Percentiles rank a stretch among this genome's conserved stretches.
Evolutionary conservation across 176 grass and related monocot species (phyloP).

Genomic region (Coix lacrymajobi): DNA sequence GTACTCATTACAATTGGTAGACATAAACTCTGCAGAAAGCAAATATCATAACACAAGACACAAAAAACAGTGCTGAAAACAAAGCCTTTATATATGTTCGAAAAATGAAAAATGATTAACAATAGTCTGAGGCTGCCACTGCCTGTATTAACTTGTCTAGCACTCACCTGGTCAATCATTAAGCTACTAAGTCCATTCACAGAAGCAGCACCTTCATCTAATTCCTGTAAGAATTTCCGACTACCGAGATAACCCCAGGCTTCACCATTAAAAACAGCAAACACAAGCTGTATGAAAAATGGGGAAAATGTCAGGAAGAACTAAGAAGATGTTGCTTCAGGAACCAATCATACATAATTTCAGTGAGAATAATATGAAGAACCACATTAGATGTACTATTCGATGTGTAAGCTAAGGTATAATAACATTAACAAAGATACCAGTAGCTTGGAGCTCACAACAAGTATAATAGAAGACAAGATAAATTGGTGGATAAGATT

Average conservation of each 20-base stretch:
- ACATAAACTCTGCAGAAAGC: slow-evolving; percentile 14
- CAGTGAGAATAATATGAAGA: not conserved
- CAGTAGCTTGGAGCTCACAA: not conserved
- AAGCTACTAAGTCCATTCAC: slow-evolving; percentile 68
- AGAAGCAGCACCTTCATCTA: slow-evolving; percentile 68
- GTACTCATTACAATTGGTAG: not conserved
- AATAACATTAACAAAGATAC: not conserved
- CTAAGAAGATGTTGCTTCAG: slow-evolving; percentile 26
- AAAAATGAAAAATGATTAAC: not conserved
- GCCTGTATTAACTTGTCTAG: not conserved
- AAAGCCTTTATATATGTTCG: not conserved
- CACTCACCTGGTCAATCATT: slow-evolving; percentile 79
- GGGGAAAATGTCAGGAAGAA: slow-evolving; percentile 20
- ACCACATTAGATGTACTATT: slow-evolving; percentile 20
- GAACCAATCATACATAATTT: slow-evolving; percentile 8
- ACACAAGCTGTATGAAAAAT: slow-evolving; percentile 58
- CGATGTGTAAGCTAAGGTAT: not conserved
- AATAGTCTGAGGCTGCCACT: slow-evolving; percentile 5
- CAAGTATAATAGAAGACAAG: not conserved
- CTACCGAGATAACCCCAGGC: slow-evolving; percentile 99
- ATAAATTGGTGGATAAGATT: not conserved
- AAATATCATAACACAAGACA: not conserved
- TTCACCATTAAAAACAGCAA: slow-evolving; percentile 87
- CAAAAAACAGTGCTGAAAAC: not conserved
- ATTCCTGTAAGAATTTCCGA: slow-evolving; percentile 75